These are phyloP conservation scores for Furcasterigmium sp. DNA, from an alignment of 2,329 filamentous ascomycete genomes.

Conservation along the genomic window DNA sequence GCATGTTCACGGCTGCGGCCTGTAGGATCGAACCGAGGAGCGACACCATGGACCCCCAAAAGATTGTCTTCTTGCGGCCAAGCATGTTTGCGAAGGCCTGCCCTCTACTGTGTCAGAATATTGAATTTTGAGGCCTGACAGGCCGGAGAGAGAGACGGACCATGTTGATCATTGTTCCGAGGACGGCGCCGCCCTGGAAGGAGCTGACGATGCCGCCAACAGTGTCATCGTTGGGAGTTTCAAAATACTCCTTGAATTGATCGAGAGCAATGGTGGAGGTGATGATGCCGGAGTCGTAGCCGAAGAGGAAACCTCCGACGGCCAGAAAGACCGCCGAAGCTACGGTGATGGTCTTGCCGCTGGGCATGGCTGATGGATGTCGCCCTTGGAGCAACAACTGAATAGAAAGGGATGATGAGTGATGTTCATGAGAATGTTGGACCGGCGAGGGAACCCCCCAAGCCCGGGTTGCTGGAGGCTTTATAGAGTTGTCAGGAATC, in stretches of 20 bases:
- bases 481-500: too few relatives aligned
- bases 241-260: conserved; percentile 33
- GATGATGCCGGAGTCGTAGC: conserved; percentile 43
- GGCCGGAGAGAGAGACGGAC: conserved; percentile 1
- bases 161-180: conserved; percentile 21
- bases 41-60: conserved; percentile 22
- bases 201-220: conserved; percentile 19
- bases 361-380: too few relatives aligned
- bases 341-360: conserved; percentile 13
- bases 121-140: too few relatives aligned
- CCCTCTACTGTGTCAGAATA: neutral
- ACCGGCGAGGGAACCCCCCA: too few relatives aligned
- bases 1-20: conserved; percentile 21
- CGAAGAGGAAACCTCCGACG: conserved; percentile 26
- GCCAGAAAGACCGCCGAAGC: conserved; percentile 15
- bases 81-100: conserved; percentile 20
- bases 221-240: conserved; percentile 22
- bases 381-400: too few relatives aligned
- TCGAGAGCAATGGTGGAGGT: conserved; percentile 23
- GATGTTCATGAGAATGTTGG: too few relatives aligned
- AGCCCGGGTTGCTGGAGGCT: too few relatives aligned
- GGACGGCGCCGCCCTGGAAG: conserved; percentile 19
- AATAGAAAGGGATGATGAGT: too few relatives aligned
- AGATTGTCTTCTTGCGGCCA: conserved; percentile 22
- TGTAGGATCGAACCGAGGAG: conserved; percentile 22